Evolutionary conservation across 192 early-diverging fungal species (phyloP), one percentile per base, ranked within the genome.

Genomic region (Entomortierella chlamydospora): DNA sequence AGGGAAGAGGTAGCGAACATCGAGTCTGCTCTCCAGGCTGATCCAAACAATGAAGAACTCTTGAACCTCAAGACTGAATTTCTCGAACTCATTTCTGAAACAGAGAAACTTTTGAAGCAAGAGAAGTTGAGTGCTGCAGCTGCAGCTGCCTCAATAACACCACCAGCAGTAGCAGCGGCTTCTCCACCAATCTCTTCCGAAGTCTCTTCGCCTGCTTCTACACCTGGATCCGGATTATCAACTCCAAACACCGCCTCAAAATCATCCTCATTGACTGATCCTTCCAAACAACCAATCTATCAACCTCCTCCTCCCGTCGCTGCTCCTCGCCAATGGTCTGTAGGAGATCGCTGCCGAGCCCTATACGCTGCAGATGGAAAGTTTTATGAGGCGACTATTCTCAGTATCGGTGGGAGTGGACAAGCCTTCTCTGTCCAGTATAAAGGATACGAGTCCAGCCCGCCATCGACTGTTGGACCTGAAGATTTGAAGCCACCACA

Each of bases 1-100:
- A 87, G 83, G 52, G 90, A 92, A 68, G 89, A 92, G 66, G 78
- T 95, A 56, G 87, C 87, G 25, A 90, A 92, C 72, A 89, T 95
- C 56, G 88, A 94, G 34, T 82, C 89, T 68, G 90, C 92, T 8
- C 83, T 95, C 30, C 56, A 59, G 57, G 86, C 82, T 57, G 91
- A 93, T 79, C 91, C 93, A 12, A 81, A 81, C 30, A 93, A 94
- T 83, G 65, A 71, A 53, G 92, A 93, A 64, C 84, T 95, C 45
- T 61, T 82, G 56, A 91, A 89, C 64, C 85, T 93, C 50, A 84
- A 86, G 57, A 70, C 61, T 55, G 91, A 93, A 81, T 77, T 95
- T 54, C 83, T 68, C 25, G 91, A 94, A 66, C 85, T 95, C 30
- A 92, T 95, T 60, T 68, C 84, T 23, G 82, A 94, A 52, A 89